Percentiles rank a stretch among this genome's conserved stretches.
phyloP scores from a whole-genome alignment of 352 stramenopile genomes.

The Pythium dissotocum region DNA sequence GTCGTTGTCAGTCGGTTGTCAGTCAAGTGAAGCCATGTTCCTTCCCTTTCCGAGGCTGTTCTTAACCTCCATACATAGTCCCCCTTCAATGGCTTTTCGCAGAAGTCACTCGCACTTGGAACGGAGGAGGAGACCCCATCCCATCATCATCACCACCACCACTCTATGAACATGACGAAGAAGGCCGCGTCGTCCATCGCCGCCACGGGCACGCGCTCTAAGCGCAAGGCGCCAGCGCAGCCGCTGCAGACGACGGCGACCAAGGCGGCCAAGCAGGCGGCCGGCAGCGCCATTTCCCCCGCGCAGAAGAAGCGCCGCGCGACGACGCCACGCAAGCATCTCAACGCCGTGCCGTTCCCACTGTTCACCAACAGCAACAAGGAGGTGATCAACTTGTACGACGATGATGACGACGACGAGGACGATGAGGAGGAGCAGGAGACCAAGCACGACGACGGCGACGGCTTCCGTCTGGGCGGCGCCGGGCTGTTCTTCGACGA shows the following conservation, averaged over 20 bases:
- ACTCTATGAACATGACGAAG: constrained; percentile 9
- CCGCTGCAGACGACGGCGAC: background rate
- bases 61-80: constrained; percentile 14
- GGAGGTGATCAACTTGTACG: constrained; percentile 19
- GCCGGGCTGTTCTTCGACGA: background rate
- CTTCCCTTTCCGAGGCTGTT: constrained; percentile 8
- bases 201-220: constrained; percentile 22
- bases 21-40: constrained; percentile 33
- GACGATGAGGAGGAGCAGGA: constrained; percentile 7
- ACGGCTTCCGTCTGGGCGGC: constrained; percentile 2
- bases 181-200: constrained; percentile 13
- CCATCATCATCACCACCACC: background rate
- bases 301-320: constrained; percentile 17
- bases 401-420: constrained; percentile 8
- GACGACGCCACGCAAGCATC: constrained; percentile 1
- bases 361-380: constrained; percentile 3
- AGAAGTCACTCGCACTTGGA: constrained; percentile 6
- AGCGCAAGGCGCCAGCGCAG: constrained; percentile 22
- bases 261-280: background rate
- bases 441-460: background rate
- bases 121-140: background rate
- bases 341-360: constrained; percentile 15
- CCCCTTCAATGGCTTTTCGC: constrained; percentile 20
- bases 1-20: constrained; percentile 14
- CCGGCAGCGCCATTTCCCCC: constrained; percentile 13